Percentiles rank a stretch among this genome's conserved stretches.
Evolutionary conservation across 2,329 filamentous ascomycete species (phyloP).

Genomic region (Xylariaceae sp.): DNA sequence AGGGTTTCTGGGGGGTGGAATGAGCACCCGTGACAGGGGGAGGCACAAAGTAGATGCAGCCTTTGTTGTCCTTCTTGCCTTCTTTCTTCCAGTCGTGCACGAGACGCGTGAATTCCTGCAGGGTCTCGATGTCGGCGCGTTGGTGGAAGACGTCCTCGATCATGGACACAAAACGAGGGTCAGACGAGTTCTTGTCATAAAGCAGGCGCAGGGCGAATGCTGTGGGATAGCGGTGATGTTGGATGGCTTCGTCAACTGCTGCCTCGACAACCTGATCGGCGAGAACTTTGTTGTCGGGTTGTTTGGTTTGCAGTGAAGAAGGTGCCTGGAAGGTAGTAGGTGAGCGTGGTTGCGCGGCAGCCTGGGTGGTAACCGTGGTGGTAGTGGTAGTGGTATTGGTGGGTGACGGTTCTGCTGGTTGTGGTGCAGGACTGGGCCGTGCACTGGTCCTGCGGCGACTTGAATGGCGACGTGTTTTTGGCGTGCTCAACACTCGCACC

Average conservation of each 20-base stretch:
- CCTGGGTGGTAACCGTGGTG: too few species aligned
- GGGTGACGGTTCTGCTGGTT: not conserved
- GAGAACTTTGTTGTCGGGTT: conserved; percentile 36
- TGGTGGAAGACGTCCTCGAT: conserved; percentile 55
- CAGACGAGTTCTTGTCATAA: conserved; percentile 52
- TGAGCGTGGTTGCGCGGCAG: not conserved
- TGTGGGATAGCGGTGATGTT: conserved; percentile 54
- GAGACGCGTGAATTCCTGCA: conserved; percentile 46
- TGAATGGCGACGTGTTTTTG: conserved; percentile 22
- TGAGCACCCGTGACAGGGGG: conserved; percentile 37
- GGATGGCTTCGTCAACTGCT: conserved; percentile 56
- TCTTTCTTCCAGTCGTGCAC: conserved; percentile 53
- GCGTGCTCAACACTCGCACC: conserved; percentile 8
- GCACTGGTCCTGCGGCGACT: conserved; percentile 20
- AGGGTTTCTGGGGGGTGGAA: conserved; percentile 40
- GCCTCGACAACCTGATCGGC: conserved; percentile 50
- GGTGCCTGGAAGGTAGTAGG: conserved; percentile 13
- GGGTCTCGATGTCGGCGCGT: conserved; percentile 48
- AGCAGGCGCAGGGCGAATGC: conserved; percentile 57
- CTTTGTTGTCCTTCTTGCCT: conserved; percentile 48
- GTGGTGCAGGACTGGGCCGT: conserved; percentile 17
- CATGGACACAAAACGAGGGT: conserved; percentile 51
- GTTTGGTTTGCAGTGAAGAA: conserved; percentile 12
- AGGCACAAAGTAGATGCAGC: conserved; percentile 50
- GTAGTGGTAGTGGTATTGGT: too few species aligned